phyloP scores from a whole-genome alignment of 129 eudicot species.

The Centrapalus pauciflorus region DNA sequence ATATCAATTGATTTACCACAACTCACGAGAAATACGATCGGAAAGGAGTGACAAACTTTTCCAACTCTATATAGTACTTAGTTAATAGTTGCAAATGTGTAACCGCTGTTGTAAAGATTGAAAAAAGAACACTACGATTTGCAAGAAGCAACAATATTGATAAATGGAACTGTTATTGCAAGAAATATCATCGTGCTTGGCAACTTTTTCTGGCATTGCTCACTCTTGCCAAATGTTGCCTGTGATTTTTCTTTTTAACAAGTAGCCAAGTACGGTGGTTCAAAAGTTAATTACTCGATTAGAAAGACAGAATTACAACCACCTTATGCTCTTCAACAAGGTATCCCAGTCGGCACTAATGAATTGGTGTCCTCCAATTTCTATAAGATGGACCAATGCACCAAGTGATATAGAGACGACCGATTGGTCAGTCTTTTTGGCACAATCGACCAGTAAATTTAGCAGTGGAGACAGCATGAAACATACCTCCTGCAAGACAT shows the following conservation, averaged over 20 bases:
- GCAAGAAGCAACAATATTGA: constrained; percentile 1
- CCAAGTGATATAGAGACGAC: constrained; percentile 88
- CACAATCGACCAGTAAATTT: constrained; percentile 82
- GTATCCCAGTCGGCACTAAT: constrained; percentile 83
- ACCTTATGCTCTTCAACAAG: constrained; percentile 91
- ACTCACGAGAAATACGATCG: background rate
- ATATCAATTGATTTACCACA: background rate
- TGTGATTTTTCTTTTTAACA: background rate
- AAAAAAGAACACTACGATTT: background rate
- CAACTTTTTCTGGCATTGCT: background rate
- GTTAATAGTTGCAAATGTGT: background rate
- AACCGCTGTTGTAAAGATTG: background rate
- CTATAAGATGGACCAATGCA: constrained; percentile 86
- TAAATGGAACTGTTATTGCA: background rate
- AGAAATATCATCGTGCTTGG: background rate
- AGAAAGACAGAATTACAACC: constrained; percentile 2
- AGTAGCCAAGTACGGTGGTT: background rate
- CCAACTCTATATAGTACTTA: background rate
- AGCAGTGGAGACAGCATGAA: constrained; percentile 89
- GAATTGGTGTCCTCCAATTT: constrained; percentile 94
- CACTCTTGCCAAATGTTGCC: background rate
- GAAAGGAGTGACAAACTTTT: background rate
- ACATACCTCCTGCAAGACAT: constrained; percentile 66
- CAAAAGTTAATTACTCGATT: background rate
- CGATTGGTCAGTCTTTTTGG: constrained; percentile 83